A percentile compares a stretch with the other conserved stretches of the same genome.
phyloP scores from a whole-genome alignment of 306 rosid genomes.

The Clitoria ternatea region DNA sequence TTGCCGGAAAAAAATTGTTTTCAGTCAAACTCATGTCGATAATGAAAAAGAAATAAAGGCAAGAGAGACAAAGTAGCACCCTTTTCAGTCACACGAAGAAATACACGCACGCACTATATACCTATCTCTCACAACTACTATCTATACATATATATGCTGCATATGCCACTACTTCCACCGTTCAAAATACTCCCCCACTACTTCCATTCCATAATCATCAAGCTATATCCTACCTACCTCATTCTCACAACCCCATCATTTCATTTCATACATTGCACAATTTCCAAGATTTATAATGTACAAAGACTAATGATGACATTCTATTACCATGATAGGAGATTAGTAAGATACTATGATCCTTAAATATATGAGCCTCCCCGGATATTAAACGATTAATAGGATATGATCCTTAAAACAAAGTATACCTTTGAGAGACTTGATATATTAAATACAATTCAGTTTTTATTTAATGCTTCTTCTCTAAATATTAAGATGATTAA shows the following conservation, averaged over 20 bases:
- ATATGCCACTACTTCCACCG: slow-evolving; percentile 25
- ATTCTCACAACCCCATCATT: neutral
- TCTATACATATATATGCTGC: slow-evolving; percentile 1
- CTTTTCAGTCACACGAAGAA: slow-evolving; percentile 47
- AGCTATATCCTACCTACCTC: slow-evolving; percentile 20
- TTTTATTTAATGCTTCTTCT: too few relatives aligned
- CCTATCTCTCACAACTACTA: neutral
- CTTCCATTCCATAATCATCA: slow-evolving; percentile 20
- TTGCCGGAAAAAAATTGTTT: slow-evolving; percentile 54
- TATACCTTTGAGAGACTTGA: too few relatives aligned
- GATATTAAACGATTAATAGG: too few relatives aligned
- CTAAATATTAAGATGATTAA: too few relatives aligned
- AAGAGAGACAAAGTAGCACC: slow-evolving; percentile 54
- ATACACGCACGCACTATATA: neutral
- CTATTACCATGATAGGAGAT: too few relatives aligned
- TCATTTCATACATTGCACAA: slow-evolving; percentile 1
- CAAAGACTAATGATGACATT: too few relatives aligned
- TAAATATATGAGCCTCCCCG: too few relatives aligned
- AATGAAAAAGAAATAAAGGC: slow-evolving; percentile 36
- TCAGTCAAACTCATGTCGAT: slow-evolving; percentile 46
- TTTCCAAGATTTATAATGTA: neutral
- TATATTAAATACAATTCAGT: too few relatives aligned
- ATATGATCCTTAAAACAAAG: too few relatives aligned
- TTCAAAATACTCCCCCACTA: neutral
- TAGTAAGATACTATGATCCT: too few relatives aligned